Base-by-base conservation (phyloP, 805 yeast genomes). In the Candida koratica region DNA sequence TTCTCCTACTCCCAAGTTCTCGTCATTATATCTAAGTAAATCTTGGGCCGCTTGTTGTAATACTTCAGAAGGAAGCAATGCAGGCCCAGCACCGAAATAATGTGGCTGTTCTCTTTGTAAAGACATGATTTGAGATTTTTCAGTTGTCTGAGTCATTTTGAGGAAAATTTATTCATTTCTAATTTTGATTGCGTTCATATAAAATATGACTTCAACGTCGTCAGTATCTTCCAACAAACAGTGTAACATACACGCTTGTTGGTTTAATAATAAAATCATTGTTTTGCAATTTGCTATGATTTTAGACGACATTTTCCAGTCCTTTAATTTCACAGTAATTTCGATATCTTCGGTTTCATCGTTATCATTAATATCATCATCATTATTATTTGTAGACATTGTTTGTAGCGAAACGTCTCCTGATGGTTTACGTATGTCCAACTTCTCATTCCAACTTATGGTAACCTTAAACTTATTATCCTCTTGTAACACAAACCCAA, bases 31-130 rank as follows among this genome's bases (percentile, higher is more conserved):
- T 52, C 79, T 76, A 43, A 93, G 56, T 45, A 93, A 68, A 56
- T 93, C 97, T 20, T 59, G 56, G 2, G 97, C 95, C 4, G 97
- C 96, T 63, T 85, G 81, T 61, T 86, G 81, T 37, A 93, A 72
- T 2, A 90, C 97, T 4, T 61, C 53, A 3, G 90, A 79, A 22
- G 97, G 97, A 28, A 93, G 70, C 35, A 81, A 73, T 1, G 98
- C 98, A 32, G 99, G 99, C 10, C 99, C 99, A n/a, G 99, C 97
- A 39, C 97, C 98, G 53, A 87, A 93, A 58, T 93, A 85, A 53
- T 76, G 67, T 38, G 88, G 87, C 52, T 79, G 80, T 57, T 71
- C 79, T 67, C 90, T 77, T 31, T 75, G 71, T 36, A 80, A 60
- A 9, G 32, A 19, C 28, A 25, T 25, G 16, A 14, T 25, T 12